Evolutionary conservation across 2,329 filamentous ascomycete species (phyloP).

Genomic region (Paecilomyces sp.): DNA sequence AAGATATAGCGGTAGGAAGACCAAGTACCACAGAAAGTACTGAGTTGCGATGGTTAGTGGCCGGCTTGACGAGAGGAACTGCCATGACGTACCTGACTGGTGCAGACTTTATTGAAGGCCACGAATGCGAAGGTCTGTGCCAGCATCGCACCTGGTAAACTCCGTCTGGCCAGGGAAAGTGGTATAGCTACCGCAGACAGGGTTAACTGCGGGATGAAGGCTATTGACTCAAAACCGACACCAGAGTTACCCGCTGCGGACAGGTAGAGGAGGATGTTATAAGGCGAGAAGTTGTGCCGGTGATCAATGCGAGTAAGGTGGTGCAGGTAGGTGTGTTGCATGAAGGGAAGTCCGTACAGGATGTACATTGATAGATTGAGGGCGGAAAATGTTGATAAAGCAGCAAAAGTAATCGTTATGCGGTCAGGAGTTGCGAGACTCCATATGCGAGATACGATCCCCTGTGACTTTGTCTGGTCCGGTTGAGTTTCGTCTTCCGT

Average conservation of each 20-base stretch:
- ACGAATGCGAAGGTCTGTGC: slow-evolving; percentile 97
- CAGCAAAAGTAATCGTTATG: slow-evolving; percentile 43
- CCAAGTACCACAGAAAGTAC: slow-evolving; percentile 98
- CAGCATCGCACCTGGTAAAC: slow-evolving; percentile 77
- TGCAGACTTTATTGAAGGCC: slow-evolving; percentile 98
- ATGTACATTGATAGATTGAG: slow-evolving; percentile 76
- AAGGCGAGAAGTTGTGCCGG: slow-evolving; percentile 96
- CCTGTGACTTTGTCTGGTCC: background rate
- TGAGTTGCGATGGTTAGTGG: slow-evolving; percentile 28
- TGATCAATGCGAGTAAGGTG: slow-evolving; percentile 91
- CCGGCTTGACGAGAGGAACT: background rate
- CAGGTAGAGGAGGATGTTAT: slow-evolving; percentile 86
- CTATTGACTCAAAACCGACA: slow-evolving; percentile 62
- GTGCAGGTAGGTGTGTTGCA: slow-evolving; percentile 87
- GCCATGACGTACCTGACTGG: slow-evolving; percentile 66
- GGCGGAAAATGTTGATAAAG: slow-evolving; percentile 63
- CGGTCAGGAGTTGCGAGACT: slow-evolving; percentile 33
- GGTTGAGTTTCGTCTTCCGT: background rate
- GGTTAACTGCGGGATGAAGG: slow-evolving; percentile 81
- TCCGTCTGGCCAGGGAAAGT: slow-evolving; percentile 67
- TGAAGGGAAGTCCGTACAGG: slow-evolving; percentile 70
- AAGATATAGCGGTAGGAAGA: slow-evolving; percentile 87
- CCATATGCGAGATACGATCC: slow-evolving; percentile 11
- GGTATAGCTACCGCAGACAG: slow-evolving; percentile 73
- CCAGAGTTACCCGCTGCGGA: slow-evolving; percentile 52